Base-by-base conservation (phyloP, 1,284 basidiomycete species). In the Sporisorium sorghi region DNA sequence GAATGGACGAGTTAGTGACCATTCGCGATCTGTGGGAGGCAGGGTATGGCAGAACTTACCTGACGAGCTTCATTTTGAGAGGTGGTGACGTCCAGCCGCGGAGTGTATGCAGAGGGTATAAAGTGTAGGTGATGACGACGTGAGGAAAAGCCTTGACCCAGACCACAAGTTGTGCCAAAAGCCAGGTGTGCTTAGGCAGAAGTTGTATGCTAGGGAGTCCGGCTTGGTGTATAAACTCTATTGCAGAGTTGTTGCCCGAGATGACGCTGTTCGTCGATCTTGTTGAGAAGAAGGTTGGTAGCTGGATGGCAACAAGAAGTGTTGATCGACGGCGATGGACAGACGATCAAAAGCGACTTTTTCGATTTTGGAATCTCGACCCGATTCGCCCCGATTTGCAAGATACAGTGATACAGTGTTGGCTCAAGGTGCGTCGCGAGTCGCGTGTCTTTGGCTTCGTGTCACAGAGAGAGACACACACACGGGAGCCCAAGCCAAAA, bases 1-100 rank as follows among this genome's bases (percentile, higher is more conserved):
- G 39, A 39, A 5, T 30, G 48, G n/a, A n/a, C n/a, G n/a, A n/a
- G n/a, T n/a, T n/a, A n/a, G n/a, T n/a, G n/a, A n/a, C n/a, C n/a
- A n/a, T n/a, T n/a, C n/a, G n/a, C n/a, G n/a, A n/a, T n/a, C n/a
- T n/a, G n/a, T n/a, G n/a, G 43, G 32, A 39, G 40, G 4, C 10
- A 23, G 4, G 12, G 21, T 23, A 11, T 9, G 37, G 7, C 2
- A 30, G 11, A 14, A n/a, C 79, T 47, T 60, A 81, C 81, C 81
- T 68, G 55, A 83, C 82, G 65, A 83, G 80, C 79, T 83, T 83
- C 82, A 83, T 83, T n/a, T n/a, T 80, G 70, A 51, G 14, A 6
- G 17, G 28, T 6, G 33, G 4, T 37, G 37, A n/a, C 28, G 37
- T n/a, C 10, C n/a, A 15, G 37, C 19, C 43, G 53, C 11, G 17